A percentile compares a stretch with the other conserved stretches of the same genome.
Conservation (phyloP, 768 basidiomycete species). For the Filobasidium floriforme region DNA sequence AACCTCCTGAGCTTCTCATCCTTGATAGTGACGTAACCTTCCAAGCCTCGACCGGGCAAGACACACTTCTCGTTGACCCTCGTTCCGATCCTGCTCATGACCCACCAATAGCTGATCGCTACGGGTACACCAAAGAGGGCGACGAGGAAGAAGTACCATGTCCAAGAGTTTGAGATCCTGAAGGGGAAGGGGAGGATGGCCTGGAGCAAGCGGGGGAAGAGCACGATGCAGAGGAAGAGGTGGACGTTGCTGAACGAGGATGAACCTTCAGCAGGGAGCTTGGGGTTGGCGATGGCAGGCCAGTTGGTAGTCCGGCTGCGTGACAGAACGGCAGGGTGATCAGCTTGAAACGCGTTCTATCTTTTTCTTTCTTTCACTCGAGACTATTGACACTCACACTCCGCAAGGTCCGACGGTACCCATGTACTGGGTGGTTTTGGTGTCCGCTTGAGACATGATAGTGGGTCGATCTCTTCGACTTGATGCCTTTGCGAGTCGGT, state of each 20-base stretch:
- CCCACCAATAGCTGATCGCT: slow-evolving; percentile 77
- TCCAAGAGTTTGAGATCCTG: slow-evolving; percentile 65
- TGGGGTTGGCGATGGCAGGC: slow-evolving; percentile 39
- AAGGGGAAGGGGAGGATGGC: slow-evolving; percentile 60
- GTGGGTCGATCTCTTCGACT: background rate
- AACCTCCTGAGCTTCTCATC: slow-evolving; percentile 69
- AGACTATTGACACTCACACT: slow-evolving; percentile 5
- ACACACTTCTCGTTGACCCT: slow-evolving; percentile 72
- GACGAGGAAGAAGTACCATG: slow-evolving; percentile 75
- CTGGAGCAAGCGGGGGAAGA: slow-evolving; percentile 77
- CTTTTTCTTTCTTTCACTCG: background rate
- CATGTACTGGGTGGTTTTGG: background rate
- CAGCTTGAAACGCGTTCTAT: background rate
- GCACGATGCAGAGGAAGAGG: slow-evolving; percentile 66
- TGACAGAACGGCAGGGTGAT: background rate
- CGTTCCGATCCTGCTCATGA: slow-evolving; percentile 72
- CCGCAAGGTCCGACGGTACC: slow-evolving; percentile 6
- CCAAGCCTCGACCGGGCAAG: slow-evolving; percentile 75
- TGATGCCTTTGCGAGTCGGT: too few species aligned
- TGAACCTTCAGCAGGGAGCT: slow-evolving; percentile 45
- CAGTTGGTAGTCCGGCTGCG: slow-evolving; percentile 31
- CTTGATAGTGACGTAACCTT: slow-evolving; percentile 83
- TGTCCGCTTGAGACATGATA: slow-evolving; percentile 1
- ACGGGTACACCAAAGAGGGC: slow-evolving; percentile 67
- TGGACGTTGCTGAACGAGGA: slow-evolving; percentile 50